Base-by-base conservation (phyloP, 164 flowering plant species). In the Vitis cinerea region DNA sequence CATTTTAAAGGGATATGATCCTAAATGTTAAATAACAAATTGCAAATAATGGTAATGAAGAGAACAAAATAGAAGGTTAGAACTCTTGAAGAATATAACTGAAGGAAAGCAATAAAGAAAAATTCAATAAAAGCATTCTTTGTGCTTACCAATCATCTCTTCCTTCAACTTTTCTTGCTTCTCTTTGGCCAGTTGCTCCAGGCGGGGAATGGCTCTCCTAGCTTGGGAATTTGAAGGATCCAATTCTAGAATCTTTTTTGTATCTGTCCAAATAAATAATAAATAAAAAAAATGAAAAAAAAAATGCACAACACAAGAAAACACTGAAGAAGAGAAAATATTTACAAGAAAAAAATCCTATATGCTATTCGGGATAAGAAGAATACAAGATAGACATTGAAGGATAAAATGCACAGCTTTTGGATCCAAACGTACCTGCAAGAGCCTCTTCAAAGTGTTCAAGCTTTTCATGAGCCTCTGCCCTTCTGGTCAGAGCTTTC, bases 141-240 rank as follows among this genome's bases (percentile, higher is more conserved):
- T 50, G 58, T 62, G 71, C 80, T 71, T 83, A 90, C 97, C 97
- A 61, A 90, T 87, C 96, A 93, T 93, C 75, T 92, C 94, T 79
- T 95, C 99, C 77, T 93, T 95, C 98, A 95, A 84, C 83, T 91
- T 95, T 77, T 95, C 99, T 44, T 90, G 77, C 83, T 95, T 95
- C 75, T 86, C 91, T 56, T 78, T 91, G 50, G 99, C 98, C 69
- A 90, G 56, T 3, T 98, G 97, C 76, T 91, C 88, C 75, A 95
- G 70, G 54, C 91, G 88, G 16, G 72, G 60, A 58, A 87, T 83
- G 61, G 84, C n/a, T 79, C 75, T 88, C 77, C 74, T 90, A 64
- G 91, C 90, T 78, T 88, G 90, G 52, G 78, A 80, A 80, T 92
- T 84, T 58, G 87, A 80, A 50, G 94, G 95, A 70, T 94, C 96